Conservation (phyloP, 352 stramenopile genomes). For the Phytophthora chlamydospora region DNA sequence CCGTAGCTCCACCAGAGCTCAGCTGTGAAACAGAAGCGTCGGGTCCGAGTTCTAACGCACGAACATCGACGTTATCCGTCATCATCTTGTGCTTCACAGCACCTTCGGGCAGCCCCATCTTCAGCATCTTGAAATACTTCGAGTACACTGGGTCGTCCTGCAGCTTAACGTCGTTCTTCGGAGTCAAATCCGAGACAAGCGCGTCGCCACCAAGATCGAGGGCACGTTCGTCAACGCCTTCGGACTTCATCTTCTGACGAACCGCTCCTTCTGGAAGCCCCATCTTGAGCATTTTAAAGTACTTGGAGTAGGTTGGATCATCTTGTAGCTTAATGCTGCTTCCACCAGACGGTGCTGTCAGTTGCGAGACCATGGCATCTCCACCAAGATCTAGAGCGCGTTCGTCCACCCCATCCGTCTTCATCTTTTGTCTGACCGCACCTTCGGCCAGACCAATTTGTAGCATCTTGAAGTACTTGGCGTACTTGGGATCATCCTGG, state of each 20-base stretch:
- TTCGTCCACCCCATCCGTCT: conserved; percentile 45
- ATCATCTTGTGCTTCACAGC: conserved; percentile 90
- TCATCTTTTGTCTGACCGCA: conserved; percentile 89
- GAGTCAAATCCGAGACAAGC: conserved; percentile 45
- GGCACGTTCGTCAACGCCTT: conserved; percentile 55
- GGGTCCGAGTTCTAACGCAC: conserved; percentile 68
- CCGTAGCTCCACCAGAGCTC: background rate
- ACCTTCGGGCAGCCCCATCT: conserved; percentile 89
- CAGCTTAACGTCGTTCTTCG: conserved; percentile 42
- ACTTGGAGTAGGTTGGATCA: conserved; percentile 73
- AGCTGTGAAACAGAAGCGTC: conserved; percentile 62
- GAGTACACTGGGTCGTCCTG: conserved; percentile 68
- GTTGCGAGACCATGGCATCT: conserved; percentile 41
- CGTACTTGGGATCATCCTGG: conserved; percentile 71
- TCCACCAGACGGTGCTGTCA: conserved; percentile 5
- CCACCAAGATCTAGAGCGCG: conserved; percentile 44
- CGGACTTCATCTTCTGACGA: conserved; percentile 81
- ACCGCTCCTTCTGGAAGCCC: conserved; percentile 85
- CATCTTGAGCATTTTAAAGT: conserved; percentile 95
- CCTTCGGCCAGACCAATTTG: conserved; percentile 88
- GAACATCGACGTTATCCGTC: conserved; percentile 53
- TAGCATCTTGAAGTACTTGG: conserved; percentile 95
- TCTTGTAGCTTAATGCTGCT: conserved; percentile 33
- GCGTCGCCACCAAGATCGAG: conserved; percentile 64
- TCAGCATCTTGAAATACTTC: conserved; percentile 96